Conservation (phyloP, 352 stramenopile species). For the Blastocystis sp. region DNA sequence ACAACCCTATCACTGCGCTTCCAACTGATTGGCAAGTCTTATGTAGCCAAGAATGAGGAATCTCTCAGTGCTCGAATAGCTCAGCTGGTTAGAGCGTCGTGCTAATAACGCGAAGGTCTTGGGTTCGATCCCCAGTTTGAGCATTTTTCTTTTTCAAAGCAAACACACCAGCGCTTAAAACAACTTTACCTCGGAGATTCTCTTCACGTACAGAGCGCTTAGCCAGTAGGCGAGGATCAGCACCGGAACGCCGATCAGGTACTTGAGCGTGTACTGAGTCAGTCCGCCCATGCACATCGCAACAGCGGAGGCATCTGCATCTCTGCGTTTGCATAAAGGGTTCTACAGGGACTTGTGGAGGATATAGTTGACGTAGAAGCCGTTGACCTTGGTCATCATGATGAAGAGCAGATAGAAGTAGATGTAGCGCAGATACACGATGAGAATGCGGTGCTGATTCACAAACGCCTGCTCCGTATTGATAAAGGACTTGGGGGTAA, state of each 20-base stretch:
- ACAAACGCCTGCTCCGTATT: conserved; percentile 22
- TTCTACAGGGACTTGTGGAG: neutral
- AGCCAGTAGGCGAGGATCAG: conserved; percentile 24
- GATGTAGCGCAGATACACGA: conserved; percentile 6
- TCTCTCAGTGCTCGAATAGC: conserved; percentile 47
- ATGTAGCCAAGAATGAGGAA: neutral
- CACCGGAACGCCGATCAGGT: neutral
- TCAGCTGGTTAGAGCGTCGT: conserved; percentile 69
- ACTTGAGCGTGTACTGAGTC: neutral
- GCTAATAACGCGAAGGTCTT: conserved; percentile 68
- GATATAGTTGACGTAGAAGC: conserved; percentile 37
- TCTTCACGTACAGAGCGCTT: conserved; percentile 54
- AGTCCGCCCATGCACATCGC: neutral
- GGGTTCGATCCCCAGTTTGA: conserved; percentile 66
- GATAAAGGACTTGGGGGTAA: conserved; percentile 11
- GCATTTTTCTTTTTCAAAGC: conserved; percentile 47
- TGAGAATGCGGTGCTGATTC: conserved; percentile 53
- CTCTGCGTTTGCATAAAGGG: conserved; percentile 28
- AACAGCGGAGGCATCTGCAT: neutral
- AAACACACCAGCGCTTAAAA: neutral
- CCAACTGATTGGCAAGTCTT: no score
- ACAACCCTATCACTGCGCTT: neutral
- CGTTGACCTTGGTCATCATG: conserved; percentile 26
- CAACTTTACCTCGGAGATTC: conserved; percentile 32
- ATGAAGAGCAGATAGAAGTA: conserved; percentile 9